Conservation (phyloP, 768 basidiomycete species). For the Lactarius tabidus region DNA sequence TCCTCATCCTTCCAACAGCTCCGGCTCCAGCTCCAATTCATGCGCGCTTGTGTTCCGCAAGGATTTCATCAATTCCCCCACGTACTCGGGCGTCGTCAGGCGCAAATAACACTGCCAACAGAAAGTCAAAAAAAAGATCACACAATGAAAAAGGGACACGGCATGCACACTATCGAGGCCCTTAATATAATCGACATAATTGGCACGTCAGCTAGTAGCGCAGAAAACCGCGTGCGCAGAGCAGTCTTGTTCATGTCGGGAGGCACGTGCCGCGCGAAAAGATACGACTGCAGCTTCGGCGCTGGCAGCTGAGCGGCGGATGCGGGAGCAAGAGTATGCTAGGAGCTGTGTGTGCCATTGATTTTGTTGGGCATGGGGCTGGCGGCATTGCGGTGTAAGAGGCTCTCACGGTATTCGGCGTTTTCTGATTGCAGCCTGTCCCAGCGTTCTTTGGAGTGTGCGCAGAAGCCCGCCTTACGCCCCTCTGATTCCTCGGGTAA, state of each 20-base stretch:
- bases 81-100: constrained; percentile 48
- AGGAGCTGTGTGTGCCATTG: background rate
- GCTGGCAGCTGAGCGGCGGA: background rate
- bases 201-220: constrained; percentile 41
- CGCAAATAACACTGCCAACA: constrained; percentile 67
- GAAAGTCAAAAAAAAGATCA: background rate
- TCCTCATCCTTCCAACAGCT: constrained; percentile 62
- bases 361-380: background rate
- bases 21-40: constrained; percentile 40
- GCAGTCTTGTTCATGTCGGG: constrained; percentile 79
- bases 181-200: constrained; percentile 79
- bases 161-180: constrained; percentile 69
- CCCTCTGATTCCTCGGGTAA: constrained; percentile 39
- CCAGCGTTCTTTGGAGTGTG: constrained; percentile 57
- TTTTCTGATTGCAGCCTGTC: constrained; percentile 64
- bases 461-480: constrained; percentile 54
- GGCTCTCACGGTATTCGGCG: constrained; percentile 50
- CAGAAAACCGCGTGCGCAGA: constrained; percentile 54
- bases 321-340: background rate
- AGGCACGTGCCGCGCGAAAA: constrained; percentile 68
- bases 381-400: constrained; percentile 39
- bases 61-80: constrained; percentile 38
- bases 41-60: constrained; percentile 27
- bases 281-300: constrained; percentile 32
- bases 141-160: constrained; percentile 25